phyloP scores from a whole-genome alignment of 2,329 filamentous ascomycete genomes.

The Setomelanomma holmii region DNA sequence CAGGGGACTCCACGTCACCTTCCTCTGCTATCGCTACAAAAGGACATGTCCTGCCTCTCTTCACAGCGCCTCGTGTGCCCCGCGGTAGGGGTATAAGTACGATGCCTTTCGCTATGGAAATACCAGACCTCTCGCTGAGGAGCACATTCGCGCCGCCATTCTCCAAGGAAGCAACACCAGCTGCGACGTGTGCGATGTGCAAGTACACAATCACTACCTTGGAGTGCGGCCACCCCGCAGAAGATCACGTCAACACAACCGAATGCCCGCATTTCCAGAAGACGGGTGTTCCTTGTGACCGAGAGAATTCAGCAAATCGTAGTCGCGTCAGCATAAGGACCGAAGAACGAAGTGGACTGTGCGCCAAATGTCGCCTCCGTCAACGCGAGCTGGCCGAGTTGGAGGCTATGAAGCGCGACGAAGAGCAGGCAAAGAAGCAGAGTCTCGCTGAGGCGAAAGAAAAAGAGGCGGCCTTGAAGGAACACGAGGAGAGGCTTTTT shows the following conservation, averaged over 20 bases:
- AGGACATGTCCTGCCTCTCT: slow-evolving; percentile 2
- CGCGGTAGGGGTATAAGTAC: slow-evolving; percentile 4
- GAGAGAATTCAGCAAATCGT: slow-evolving; percentile 22
- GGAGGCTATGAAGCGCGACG: slow-evolving; percentile 16
- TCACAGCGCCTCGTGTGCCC: slow-evolving; percentile 1
- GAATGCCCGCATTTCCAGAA: slow-evolving; percentile 21
- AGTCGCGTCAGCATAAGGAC: slow-evolving; percentile 18
- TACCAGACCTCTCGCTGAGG: slow-evolving; percentile 10
- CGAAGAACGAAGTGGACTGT: slow-evolving; percentile 20
- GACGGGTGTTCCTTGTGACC: slow-evolving; percentile 21
- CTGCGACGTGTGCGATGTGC: slow-evolving; percentile 23
- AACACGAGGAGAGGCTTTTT: background rate
- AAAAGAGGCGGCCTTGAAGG: slow-evolving; percentile 8
- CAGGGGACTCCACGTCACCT: background rate
- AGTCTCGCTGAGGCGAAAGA: slow-evolving; percentile 14
- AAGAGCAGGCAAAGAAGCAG: slow-evolving; percentile 10
- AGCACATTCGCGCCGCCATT: slow-evolving; percentile 10
- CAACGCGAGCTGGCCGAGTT: slow-evolving; percentile 13
- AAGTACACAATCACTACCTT: slow-evolving; percentile 25
- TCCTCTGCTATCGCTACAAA: background rate
- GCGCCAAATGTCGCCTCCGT: slow-evolving; percentile 19
- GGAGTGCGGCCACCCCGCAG: slow-evolving; percentile 27
- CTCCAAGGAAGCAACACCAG: background rate
- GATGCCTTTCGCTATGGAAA: background rate
- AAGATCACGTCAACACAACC: slow-evolving; percentile 25